These are phyloP conservation scores for Leishmania tarentolae DNA, from an alignment of 208 protist species.

Conservation along the genomic window DNA sequence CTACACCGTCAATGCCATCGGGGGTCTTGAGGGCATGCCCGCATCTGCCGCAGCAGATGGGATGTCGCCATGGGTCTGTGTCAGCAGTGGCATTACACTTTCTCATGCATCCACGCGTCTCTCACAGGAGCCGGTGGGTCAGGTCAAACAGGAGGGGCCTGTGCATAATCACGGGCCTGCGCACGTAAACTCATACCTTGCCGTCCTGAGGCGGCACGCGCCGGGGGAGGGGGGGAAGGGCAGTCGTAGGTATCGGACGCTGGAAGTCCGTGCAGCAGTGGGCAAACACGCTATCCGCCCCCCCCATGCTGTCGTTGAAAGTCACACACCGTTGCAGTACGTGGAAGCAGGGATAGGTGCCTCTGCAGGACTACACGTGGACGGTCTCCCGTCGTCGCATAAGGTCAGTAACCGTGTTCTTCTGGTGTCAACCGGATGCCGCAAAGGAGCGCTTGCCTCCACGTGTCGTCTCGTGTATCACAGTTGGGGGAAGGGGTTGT, in stretches of 20 bases:
- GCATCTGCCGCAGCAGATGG: not conserved
- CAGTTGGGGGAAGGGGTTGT: not conserved
- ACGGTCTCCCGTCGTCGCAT: not conserved
- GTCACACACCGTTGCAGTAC: not conserved
- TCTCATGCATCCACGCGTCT: too few species aligned
- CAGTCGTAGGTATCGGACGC: not conserved
- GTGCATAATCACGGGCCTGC: not conserved
- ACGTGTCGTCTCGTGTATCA: not conserved
- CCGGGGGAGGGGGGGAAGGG: not conserved
- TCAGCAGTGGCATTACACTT: not conserved
- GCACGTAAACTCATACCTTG: not conserved
- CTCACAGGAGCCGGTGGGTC: not conserved
- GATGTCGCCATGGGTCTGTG: not conserved
- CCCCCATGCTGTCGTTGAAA: not conserved
- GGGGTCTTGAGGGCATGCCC: not conserved
- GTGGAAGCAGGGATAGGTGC: not conserved
- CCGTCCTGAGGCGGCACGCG: not conserved
- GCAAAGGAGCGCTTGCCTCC: not conserved
- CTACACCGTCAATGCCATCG: not conserved
- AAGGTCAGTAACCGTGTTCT: not conserved
- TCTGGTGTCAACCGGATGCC: not conserved
- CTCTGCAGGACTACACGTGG: not conserved
- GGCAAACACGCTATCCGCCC: not conserved
- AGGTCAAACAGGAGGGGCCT: not conserved
- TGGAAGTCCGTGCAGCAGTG: not conserved